Conservation (phyloP, 129 eudicot genomes). For the Flaveria sonorensis region DNA sequence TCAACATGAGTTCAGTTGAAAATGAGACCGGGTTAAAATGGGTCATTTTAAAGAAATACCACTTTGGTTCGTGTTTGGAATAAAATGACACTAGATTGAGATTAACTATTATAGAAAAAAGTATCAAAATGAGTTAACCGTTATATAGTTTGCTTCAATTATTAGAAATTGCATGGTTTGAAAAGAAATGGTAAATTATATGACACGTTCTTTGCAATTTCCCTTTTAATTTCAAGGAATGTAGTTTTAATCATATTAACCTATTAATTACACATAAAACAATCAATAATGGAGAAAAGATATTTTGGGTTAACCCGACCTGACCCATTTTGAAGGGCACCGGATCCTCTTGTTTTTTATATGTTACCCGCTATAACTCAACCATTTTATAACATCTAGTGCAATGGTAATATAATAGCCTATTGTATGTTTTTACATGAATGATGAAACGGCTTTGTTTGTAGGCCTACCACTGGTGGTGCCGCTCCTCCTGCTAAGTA, state of each 20-base stretch:
- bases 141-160: too few species aligned
- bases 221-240: too few species aligned
- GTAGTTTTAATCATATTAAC: too few species aligned
- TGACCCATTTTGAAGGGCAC: neutral
- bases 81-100: neutral
- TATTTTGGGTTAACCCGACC: neutral
- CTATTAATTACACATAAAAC: too few species aligned
- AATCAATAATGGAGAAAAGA: neutral
- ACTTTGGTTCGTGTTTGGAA: too few species aligned
- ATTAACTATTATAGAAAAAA: neutral
- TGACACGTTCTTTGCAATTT: neutral
- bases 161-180: too few species aligned
- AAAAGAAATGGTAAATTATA: too few species aligned
- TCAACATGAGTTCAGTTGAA: too few species aligned
- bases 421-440: neutral
- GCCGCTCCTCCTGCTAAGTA: constrained; percentile 44
- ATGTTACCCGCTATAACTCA: neutral
- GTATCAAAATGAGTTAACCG: too few species aligned
- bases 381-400: neutral
- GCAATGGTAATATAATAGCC: neutral
- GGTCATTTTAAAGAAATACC: neutral
- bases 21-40: too few species aligned
- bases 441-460: constrained; percentile 5
- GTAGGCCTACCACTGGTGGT: constrained; percentile 75
- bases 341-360: too few species aligned